These are phyloP conservation scores for Neoarthrinium moseri DNA, from an alignment of 2,329 filamentous ascomycete genomes.

Conservation along the genomic window DNA sequence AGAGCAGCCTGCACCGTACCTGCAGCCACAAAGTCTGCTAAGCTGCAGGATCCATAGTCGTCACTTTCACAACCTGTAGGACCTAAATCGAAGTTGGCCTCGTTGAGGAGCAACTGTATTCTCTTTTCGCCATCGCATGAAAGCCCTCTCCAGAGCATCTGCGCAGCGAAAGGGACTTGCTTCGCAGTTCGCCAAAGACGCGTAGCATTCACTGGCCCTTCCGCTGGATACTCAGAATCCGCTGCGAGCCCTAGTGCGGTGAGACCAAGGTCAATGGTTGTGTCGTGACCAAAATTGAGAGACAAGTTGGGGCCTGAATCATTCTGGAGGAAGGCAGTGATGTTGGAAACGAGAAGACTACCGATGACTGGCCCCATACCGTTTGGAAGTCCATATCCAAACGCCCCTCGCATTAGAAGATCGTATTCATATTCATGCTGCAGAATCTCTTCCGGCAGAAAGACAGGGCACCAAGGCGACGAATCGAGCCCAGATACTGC, in stretches of 20 bases:
- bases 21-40: slow-evolving; percentile 16
- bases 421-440: slow-evolving; percentile 22
- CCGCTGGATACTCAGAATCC: slow-evolving; percentile 15
- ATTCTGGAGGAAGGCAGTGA: slow-evolving; percentile 16
- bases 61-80: slow-evolving; percentile 19
- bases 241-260: slow-evolving; percentile 18
- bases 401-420: slow-evolving; percentile 20
- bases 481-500: slow-evolving; percentile 16
- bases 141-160: slow-evolving; percentile 19
- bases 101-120: slow-evolving; percentile 20
- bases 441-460: slow-evolving; percentile 17
- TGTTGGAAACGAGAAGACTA: slow-evolving; percentile 18
- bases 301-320: slow-evolving; percentile 14
- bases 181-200: slow-evolving; percentile 17
- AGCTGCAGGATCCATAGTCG: slow-evolving; percentile 17
- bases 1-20: slow-evolving; percentile 15
- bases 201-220: slow-evolving; percentile 16
- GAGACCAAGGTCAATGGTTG: slow-evolving; percentile 19
- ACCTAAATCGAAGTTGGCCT: slow-evolving; percentile 19
- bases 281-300: slow-evolving; percentile 22
- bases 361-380: slow-evolving; percentile 20
- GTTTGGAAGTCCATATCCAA: slow-evolving; percentile 20
- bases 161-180: slow-evolving; percentile 18
- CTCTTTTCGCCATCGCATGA: slow-evolving; percentile 15
- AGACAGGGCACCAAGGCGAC: slow-evolving; percentile 20